A percentile compares a stretch with the other conserved stretches of the same genome.
phyloP scores from a whole-genome alignment of 129 eudicot species.

The Tanacetum coccineum region DNA sequence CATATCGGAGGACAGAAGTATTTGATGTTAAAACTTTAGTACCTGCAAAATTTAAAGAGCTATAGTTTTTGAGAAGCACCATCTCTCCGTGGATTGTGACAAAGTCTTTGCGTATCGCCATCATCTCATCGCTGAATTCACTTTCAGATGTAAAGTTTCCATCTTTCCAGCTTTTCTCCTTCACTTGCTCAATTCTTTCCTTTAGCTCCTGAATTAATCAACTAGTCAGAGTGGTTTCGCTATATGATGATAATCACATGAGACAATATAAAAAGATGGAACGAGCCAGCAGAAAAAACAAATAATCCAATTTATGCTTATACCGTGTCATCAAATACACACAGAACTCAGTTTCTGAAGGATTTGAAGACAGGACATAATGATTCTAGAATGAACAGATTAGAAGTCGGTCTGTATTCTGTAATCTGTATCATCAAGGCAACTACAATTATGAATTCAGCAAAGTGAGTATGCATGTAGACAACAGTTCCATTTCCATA shows the following conservation, averaged over 20 bases:
- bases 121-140: slow-evolving; percentile 58
- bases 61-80: slow-evolving; percentile 94
- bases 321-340: neutral
- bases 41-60: slow-evolving; percentile 97
- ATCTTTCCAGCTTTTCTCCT: slow-evolving; percentile 43
- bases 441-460: neutral
- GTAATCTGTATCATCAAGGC: neutral
- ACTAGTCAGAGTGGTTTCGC: slow-evolving; percentile 1
- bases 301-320: neutral
- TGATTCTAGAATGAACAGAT: neutral
- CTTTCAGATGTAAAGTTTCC: slow-evolving; percentile 54
- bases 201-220: slow-evolving; percentile 46
- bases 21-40: neutral
- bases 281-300: neutral
- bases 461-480: neutral
- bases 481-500: neutral
- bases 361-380: neutral
- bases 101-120: slow-evolving; percentile 74
- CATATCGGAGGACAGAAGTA: neutral
- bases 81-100: slow-evolving; percentile 84
- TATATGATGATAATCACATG: neutral
- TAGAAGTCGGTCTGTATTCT: neutral
- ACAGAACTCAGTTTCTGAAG: slow-evolving; percentile 9
- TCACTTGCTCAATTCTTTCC: slow-evolving; percentile 64
- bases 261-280: neutral